Percentiles rank a stretch among this genome's conserved stretches.
Conservation (phyloP, 1,139 yeast genomes). For the Kodamaea sp. region DNA sequence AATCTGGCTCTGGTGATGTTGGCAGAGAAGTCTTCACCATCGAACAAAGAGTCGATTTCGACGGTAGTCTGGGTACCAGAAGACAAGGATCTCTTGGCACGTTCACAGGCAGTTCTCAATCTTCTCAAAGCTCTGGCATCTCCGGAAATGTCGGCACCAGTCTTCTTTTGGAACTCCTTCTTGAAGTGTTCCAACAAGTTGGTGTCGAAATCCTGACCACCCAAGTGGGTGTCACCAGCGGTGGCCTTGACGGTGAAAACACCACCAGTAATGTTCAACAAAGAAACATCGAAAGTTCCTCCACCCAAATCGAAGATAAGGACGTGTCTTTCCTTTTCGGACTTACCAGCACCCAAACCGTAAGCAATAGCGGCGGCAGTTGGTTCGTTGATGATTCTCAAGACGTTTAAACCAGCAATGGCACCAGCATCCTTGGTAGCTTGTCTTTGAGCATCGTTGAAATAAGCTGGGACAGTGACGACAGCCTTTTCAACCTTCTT, state of each 20-base stretch:
- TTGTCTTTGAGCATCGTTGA: conserved; percentile 97
- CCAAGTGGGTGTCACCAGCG: conserved; percentile 99
- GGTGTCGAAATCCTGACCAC: conserved; percentile 99
- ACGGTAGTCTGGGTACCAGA: conserved; percentile 95
- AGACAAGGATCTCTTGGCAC: conserved; percentile 98
- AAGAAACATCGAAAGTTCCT: conserved; percentile 98
- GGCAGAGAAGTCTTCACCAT: conserved; percentile 96
- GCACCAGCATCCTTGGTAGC: conserved; percentile 99
- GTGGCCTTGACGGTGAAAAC: conserved; percentile 99
- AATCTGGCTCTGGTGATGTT: conserved; percentile 98
- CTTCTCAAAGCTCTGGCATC: conserved; percentile 98
- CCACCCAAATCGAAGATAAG: conserved; percentile 97
- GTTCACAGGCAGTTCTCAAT: conserved; percentile 98
- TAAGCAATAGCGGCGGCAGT: conserved; percentile 98
- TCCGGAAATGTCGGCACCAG: conserved; percentile 85
- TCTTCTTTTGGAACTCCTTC: conserved; percentile 95
- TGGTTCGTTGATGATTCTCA: conserved; percentile 97
- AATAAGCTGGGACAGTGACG: conserved; percentile 95
- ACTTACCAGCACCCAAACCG: conserved; percentile 96
- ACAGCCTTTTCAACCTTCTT: conserved; percentile 93
- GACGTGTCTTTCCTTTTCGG: conserved; percentile 84
- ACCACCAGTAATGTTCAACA: conserved; percentile 97
- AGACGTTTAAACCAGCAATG: conserved; percentile 94
- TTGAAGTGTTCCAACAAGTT: conserved; percentile 93
- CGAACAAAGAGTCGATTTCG: conserved; percentile 95